Evolutionary conservation across 352 stramenopile genomes (phyloP).

Genomic region (Pythium scleroteichum): DNA sequence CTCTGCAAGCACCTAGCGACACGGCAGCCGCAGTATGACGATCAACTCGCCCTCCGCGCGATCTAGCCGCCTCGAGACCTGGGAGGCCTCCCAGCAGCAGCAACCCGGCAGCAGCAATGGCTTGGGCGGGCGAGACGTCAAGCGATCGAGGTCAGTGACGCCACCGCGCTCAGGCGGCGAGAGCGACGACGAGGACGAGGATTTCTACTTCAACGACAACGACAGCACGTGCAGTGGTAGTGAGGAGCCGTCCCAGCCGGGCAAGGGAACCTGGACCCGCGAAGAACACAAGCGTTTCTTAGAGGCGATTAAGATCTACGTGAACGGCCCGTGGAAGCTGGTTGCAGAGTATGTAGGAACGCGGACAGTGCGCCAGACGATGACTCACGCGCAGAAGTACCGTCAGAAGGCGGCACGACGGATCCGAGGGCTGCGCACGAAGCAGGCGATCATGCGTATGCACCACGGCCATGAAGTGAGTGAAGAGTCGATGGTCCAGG

Average conservation of each 20-base stretch:
- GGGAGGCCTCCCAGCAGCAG: constrained; percentile 12
- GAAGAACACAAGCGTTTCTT: constrained; percentile 73
- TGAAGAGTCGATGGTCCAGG: constrained; percentile 64
- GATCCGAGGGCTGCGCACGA: constrained; percentile 60
- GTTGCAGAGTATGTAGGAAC: constrained; percentile 67
- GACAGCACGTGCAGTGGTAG: constrained; percentile 25
- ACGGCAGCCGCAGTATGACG: background rate
- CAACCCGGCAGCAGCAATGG: constrained; percentile 13
- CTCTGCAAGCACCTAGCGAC: background rate
- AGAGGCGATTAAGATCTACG: constrained; percentile 71
- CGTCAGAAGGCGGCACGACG: constrained; percentile 59
- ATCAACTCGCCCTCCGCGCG: constrained; percentile 18
- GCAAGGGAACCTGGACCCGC: constrained; percentile 55
- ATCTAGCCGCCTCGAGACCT: constrained; percentile 20
- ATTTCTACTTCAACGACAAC: constrained; percentile 21
- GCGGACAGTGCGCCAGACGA: constrained; percentile 70
- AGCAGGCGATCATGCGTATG: constrained; percentile 76
- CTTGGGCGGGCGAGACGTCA: background rate
- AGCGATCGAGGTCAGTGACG: constrained; percentile 2
- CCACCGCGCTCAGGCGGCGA: constrained; percentile 20
- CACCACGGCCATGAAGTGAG: constrained; percentile 63
- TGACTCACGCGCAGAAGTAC: constrained; percentile 80
- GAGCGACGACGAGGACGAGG: constrained; percentile 24
- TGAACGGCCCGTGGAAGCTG: constrained; percentile 67
- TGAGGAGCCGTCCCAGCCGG: constrained; percentile 23